Percentiles rank a stretch among this genome's conserved stretches.
Evolutionary conservation across 352 stramenopile species (phyloP).

Genomic region (Pythium aquatile): DNA sequence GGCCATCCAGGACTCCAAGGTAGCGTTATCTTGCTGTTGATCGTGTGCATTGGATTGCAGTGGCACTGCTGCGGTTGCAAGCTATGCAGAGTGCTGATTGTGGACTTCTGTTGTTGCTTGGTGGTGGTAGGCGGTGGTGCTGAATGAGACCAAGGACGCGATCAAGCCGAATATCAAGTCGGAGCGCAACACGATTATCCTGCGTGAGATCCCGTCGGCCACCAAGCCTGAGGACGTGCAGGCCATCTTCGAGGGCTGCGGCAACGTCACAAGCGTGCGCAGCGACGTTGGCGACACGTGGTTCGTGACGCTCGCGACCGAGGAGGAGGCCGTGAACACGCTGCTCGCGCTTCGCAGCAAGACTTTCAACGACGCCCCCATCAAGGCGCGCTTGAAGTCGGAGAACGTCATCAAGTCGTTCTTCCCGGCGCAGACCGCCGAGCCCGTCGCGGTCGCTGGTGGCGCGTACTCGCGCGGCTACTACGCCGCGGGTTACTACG

Average conservation of each 20-base stretch:
- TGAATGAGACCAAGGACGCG: conserved; percentile 79
- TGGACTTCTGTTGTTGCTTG: not conserved
- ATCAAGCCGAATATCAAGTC: conserved; percentile 93
- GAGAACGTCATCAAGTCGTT: conserved; percentile 93
- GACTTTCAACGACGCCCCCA: conserved; percentile 85
- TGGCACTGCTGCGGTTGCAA: not conserved
- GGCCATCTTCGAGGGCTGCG: conserved; percentile 83
- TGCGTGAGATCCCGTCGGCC: conserved; percentile 89
- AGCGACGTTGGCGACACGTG: conserved; percentile 93
- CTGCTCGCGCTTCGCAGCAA: conserved; percentile 86
- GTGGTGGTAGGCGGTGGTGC: conserved; percentile 44
- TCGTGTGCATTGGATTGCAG: not conserved
- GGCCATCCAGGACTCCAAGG: conserved; percentile 67
- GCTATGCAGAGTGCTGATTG: not conserved
- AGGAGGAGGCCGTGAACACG: conserved; percentile 84
- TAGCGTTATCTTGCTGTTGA: conserved; percentile 23
- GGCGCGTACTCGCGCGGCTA: conserved; percentile 44
- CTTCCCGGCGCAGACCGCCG: conserved; percentile 67
- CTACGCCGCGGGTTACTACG: conserved; percentile 74
- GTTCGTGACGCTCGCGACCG: conserved; percentile 90
- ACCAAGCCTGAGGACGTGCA: conserved; percentile 83
- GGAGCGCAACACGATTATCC: conserved; percentile 92
- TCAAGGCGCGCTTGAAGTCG: conserved; percentile 92
- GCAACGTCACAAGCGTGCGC: conserved; percentile 74
- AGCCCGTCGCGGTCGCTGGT: conserved; percentile 43